Conservation (phyloP, 2,329 filamentous ascomycete species). For the Lachnellula arida region DNA sequence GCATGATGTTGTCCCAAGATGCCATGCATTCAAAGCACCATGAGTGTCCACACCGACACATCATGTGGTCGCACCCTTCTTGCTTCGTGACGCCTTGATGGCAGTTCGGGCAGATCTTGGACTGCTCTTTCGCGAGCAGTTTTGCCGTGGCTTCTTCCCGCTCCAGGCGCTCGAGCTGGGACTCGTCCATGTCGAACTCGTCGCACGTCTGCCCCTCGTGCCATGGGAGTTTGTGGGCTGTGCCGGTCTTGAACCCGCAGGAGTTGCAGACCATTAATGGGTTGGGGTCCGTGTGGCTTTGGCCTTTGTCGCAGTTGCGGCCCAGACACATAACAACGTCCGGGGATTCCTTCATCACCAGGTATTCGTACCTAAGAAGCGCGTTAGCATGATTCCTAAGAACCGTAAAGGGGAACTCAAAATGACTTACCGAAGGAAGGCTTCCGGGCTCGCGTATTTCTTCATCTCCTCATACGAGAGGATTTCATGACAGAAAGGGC, state of each 20-base stretch:
- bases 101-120: constrained; percentile 20
- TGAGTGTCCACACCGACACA: constrained; percentile 21
- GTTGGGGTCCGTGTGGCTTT: constrained; percentile 10
- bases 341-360: constrained; percentile 7
- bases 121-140: constrained; percentile 15
- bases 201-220: constrained; percentile 21
- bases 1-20: constrained; percentile 21
- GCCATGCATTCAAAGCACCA: constrained; percentile 23
- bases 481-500: constrained; percentile 11
- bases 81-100: constrained; percentile 16
- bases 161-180: constrained; percentile 23
- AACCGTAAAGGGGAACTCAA: neutral
- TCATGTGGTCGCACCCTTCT: constrained; percentile 23
- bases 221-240: constrained; percentile 22
- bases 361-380: constrained; percentile 14
- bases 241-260: constrained; percentile 20
- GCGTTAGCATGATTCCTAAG: neutral
- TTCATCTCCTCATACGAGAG: constrained; percentile 11
- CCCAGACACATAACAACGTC: constrained; percentile 18
- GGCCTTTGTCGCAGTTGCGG: constrained; percentile 15
- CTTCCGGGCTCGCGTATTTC: constrained; percentile 8
- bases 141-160: constrained; percentile 23
- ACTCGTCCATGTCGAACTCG: constrained; percentile 20
- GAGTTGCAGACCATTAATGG: constrained; percentile 21
- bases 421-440: constrained; percentile 12